These are phyloP conservation scores for Collybiopsis confluens DNA, from an alignment of 768 basidiomycete species.

Conservation along the genomic window DNA sequence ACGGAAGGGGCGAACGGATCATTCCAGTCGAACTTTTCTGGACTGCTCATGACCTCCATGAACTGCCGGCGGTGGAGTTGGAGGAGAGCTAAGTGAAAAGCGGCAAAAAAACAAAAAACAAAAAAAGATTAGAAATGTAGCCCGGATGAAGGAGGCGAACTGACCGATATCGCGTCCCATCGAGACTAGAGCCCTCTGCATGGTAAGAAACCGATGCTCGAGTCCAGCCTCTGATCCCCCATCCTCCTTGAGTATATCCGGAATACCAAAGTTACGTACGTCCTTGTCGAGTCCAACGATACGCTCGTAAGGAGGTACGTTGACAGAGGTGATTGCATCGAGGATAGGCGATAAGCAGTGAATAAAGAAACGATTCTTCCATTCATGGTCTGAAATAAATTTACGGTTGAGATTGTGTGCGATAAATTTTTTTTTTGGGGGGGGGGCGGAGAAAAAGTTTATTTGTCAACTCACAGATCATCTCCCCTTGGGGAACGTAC, in stretches of 20 bases:
- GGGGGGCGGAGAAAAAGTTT: no score
- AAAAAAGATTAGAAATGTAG: background rate
- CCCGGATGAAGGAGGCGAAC: conserved; percentile 10
- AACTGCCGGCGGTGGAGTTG: conserved; percentile 68
- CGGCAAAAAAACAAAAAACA: background rate
- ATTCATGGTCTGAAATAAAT: conserved; percentile 55
- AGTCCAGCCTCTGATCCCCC: conserved; percentile 31
- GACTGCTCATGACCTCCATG: conserved; percentile 56
- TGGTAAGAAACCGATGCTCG: conserved; percentile 48
- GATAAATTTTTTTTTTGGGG: no score
- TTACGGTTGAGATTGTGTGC: conserved; percentile 8
- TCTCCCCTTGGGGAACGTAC: conserved; percentile 45
- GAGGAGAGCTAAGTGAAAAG: conserved; percentile 44
- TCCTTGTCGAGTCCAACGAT: conserved; percentile 50
- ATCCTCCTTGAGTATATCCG: conserved; percentile 37
- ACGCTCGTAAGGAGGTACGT: conserved; percentile 45
- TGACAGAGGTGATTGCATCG: conserved; percentile 50
- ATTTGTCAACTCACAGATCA: conserved; percentile 40
- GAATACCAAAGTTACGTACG: conserved; percentile 54
- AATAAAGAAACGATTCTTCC: conserved; percentile 65
- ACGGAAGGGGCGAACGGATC: conserved; percentile 68
- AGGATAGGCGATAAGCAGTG: conserved; percentile 61
- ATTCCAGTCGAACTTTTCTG: conserved; percentile 49
- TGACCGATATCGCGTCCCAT: conserved; percentile 63
- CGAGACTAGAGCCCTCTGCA: conserved; percentile 60